Evolutionary conservation across 2,329 filamentous ascomycete species (phyloP), one percentile per base, ranked within the genome.

Genomic region (Fusarium neocosmosporiellum): DNA sequence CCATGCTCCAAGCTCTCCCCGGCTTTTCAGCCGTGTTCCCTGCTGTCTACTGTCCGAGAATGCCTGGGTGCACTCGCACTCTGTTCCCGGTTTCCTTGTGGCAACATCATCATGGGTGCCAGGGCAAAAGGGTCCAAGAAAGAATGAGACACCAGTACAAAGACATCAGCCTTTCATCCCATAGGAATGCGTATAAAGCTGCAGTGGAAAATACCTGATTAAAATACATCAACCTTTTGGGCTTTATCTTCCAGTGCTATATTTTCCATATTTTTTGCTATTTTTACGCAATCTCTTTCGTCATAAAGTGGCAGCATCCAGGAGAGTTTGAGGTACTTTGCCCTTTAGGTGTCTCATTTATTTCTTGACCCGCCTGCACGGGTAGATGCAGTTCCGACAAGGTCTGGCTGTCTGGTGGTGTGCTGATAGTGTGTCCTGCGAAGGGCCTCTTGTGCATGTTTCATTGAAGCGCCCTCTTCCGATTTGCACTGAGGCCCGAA

Each of bases 1-100:
- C 37, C 29, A 53, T 63, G 46, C 59, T 39, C 62, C 66, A 41
- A 73, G 70, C 70, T 72, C 54, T 59, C 46, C 66, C 70, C 70
- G 57, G 70, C 70, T 70, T 72, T 73, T 64, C 66, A 59, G 36
- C 59, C 63, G 43, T 72, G 48, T 64, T 71, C 66, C 66, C 54
- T 71, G 54, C 37, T n/a, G 60, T 43, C 41, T 16, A 22, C 14
- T 46, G 34, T 48, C 55, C 39, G 46, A 54, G 55, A 61, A 68
- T 34, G 37, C 41, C 24, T 34, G 64, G 46, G 70, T 63, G 59
- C 70, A 71, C 46, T 61, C 70, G 22, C 43, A n/a, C 24, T 65
- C 70, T 68, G 22, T 73, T 34, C 70, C 59, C 27, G 39, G 37
- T 54, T 67, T 61, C 66, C 57, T 55, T 33, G 39, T 71, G 50